A percentile compares a stretch with the other conserved stretches of the same genome.
Evolutionary conservation across 139 green algal genomes (phyloP).

Genomic region (Picochlorum sp.): DNA sequence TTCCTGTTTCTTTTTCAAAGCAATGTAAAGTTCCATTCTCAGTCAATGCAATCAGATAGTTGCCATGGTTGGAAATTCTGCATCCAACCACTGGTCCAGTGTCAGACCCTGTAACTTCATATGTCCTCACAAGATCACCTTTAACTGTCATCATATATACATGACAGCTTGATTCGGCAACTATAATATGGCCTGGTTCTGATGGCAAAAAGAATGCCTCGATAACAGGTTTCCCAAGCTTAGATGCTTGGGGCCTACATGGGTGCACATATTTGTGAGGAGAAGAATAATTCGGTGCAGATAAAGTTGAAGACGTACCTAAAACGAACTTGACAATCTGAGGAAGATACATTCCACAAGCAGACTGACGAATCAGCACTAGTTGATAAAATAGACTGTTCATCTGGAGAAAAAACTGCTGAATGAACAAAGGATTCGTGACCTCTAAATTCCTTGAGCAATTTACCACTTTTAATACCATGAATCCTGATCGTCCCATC

Average conservation of each 20-base stretch:
- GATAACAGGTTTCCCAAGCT: constrained; percentile 58
- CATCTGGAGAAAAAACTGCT: constrained; percentile 71
- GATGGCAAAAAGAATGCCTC: constrained; percentile 62
- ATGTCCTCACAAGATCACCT: constrained; percentile 41
- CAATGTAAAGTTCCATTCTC: constrained; percentile 78
- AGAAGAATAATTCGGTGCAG: too few species aligned
- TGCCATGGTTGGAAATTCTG: constrained; percentile 65
- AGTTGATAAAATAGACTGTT: constrained; percentile 57
- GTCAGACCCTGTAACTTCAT: constrained; percentile 10
- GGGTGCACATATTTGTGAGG: too few species aligned
- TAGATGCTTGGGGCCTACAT: constrained; percentile 7
- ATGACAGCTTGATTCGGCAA: constrained; percentile 67
- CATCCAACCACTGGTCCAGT: constrained; percentile 15
- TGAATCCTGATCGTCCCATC: constrained; percentile 80
- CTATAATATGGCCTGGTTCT: constrained; percentile 80
- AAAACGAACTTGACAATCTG: constrained; percentile 52
- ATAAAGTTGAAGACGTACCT: too few species aligned
- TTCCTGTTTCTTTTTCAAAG: constrained; percentile 53
- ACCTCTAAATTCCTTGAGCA: constrained; percentile 94
- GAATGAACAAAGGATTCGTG: constrained; percentile 91
- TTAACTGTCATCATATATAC: constrained; percentile 83
- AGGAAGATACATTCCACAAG: constrained; percentile 86
- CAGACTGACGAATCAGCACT: constrained; percentile 80
- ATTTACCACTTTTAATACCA: constrained; percentile 90
- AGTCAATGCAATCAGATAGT: constrained; percentile 83